Evolutionary conservation across 345 rosid genomes (phyloP), one percentile per base, ranked within the genome.

Genomic region (Salix purpurea): DNA sequence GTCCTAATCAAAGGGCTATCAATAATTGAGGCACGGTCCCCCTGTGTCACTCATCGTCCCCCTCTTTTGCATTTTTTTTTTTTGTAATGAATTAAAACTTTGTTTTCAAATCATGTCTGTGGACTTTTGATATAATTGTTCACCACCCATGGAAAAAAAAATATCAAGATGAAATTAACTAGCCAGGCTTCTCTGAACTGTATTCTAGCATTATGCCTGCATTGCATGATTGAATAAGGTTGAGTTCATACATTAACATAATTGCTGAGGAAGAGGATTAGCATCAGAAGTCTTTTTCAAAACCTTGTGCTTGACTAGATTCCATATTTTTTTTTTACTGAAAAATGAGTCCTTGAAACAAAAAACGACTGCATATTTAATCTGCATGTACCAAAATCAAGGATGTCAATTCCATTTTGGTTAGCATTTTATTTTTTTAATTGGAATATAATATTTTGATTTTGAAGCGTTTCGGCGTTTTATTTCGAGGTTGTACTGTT

Each of bases 11-110:
- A 70, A 48, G 70, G 56, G 44, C 62, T 37, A 67, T 78, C 84
- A 83, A 87, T 81, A 79, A 83, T 77, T 79, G 83, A 81, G 65
- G 60, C 81, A 73, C 26, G 15, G 61, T 74, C 73, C 50, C 73
- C 83, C 73, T 62, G 84, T 82, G 82, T 70, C 76, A 72, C 64
- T 26, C 12, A 24, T 54, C 79, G 60, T 13, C 60, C 34, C 44
- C 18, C 60, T 75, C 54, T 56, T 60, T 79, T 7, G 12, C 52
- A 26, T 34, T 28, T 7, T 2, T 40, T 40, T 0, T 4, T 5
- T 0, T 1, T 40, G 10, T 10, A 40, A 2, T 11, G 2, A 10
- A 40, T 66, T 46, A 66, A 46, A 37, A 9, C 15, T 18, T 40
- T 24, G 2, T 42, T 72, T 6, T 21, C 15, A 21, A 64, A 16